Percentiles rank a stretch among this genome's conserved stretches.
Conservation (phyloP, 495 filamentous ascomycete genomes). For the Trypethelium eluteriae region DNA sequence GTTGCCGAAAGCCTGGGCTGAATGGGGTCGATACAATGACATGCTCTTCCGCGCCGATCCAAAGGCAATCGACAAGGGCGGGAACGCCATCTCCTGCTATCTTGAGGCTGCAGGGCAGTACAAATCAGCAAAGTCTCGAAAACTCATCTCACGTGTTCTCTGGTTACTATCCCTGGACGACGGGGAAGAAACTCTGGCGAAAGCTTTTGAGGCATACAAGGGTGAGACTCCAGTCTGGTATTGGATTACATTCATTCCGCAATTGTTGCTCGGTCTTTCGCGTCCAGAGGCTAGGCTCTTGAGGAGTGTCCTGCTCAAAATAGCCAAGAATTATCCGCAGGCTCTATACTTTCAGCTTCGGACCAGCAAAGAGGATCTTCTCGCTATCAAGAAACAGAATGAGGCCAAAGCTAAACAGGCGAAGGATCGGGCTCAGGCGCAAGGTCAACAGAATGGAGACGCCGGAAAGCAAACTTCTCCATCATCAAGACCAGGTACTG, state of each 20-base stretch:
- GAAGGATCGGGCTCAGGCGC: constrained; percentile 35
- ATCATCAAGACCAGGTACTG: constrained; percentile 35
- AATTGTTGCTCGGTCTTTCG: constrained; percentile 79
- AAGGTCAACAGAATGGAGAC: constrained; percentile 34
- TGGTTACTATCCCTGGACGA: constrained; percentile 96
- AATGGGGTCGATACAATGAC: constrained; percentile 98
- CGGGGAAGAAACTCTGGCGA: constrained; percentile 65
- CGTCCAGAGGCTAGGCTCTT: constrained; percentile 76
- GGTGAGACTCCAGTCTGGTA: constrained; percentile 96
- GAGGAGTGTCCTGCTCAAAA: constrained; percentile 74
- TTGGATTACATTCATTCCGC: constrained; percentile 98
- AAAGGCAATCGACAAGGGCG: constrained; percentile 66
- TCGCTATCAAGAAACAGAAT: constrained; percentile 78
- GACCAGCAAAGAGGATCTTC: constrained; percentile 91
- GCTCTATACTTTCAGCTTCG: constrained; percentile 87
- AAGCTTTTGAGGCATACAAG: constrained; percentile 86
- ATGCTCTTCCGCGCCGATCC: constrained; percentile 86
- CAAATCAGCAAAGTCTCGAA: constrained; percentile 94
- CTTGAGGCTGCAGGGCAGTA: constrained; percentile 91
- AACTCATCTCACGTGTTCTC: constrained; percentile 85
- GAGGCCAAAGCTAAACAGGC: constrained; percentile 68
- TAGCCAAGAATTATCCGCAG: constrained; percentile 91
- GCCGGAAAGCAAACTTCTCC: constrained; percentile 42
- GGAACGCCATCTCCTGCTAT: constrained; percentile 90
- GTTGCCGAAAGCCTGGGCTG: constrained; percentile 95